Evolutionary conservation across 345 rosid species (phyloP).

Genomic region (Lagerstroemia speciosa): DNA sequence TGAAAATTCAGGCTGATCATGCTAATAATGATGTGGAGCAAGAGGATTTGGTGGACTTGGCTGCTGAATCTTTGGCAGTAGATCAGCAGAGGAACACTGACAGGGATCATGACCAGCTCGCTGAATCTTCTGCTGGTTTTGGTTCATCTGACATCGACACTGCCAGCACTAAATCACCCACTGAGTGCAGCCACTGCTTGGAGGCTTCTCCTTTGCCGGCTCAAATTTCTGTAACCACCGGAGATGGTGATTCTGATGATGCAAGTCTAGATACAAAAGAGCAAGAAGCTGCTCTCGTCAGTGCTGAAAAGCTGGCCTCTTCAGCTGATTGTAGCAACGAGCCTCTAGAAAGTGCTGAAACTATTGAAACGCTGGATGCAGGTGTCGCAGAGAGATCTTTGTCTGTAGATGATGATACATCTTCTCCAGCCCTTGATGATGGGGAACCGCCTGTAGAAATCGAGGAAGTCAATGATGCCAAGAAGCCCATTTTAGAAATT

Average conservation of each 20-base stretch:
- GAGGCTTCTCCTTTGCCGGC: slow-evolving; percentile 14
- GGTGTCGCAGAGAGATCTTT: slow-evolving; percentile 10
- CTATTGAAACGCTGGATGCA: slow-evolving; percentile 9
- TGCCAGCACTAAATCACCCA: not conserved
- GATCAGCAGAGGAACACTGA: not conserved
- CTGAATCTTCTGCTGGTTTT: not conserved
- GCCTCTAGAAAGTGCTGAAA: slow-evolving; percentile 15
- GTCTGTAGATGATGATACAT: slow-evolving; percentile 8
- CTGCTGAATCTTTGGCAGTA: slow-evolving; percentile 5
- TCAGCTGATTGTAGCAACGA: slow-evolving; percentile 14
- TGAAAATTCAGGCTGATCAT: not conserved
- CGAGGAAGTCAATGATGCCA: slow-evolving; percentile 7
- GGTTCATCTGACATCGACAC: not conserved
- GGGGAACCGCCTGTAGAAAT: slow-evolving; percentile 8
- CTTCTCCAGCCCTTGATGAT: slow-evolving; percentile 7
- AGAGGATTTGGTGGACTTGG: slow-evolving; percentile 6
- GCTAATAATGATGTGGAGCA: slow-evolving; percentile 7
- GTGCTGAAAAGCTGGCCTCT: slow-evolving; percentile 17
- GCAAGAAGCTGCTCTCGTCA: slow-evolving; percentile 17
- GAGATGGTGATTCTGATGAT: slow-evolving; percentile 17
- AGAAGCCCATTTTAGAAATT: not conserved
- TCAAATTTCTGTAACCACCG: slow-evolving; percentile 15
- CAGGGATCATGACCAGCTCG: not conserved
- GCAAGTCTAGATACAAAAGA: slow-evolving; percentile 24
- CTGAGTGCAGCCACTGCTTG: not conserved